These are phyloP conservation scores for Paxillus ammoniavirescens DNA, from an alignment of 768 basidiomycete genomes.

Conservation along the genomic window DNA sequence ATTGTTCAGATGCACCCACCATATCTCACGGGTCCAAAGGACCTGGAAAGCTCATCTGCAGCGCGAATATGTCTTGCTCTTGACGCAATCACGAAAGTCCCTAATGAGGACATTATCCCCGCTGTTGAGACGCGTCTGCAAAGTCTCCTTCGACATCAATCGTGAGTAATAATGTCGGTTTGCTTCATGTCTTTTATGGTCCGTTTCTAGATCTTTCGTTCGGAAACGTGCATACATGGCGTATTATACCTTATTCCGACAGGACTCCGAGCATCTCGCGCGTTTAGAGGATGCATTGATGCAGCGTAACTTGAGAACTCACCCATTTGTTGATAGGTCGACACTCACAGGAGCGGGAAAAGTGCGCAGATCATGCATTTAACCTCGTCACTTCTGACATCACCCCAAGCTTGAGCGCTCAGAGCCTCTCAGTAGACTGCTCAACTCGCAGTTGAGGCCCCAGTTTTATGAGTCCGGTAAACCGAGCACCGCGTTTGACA, in stretches of 20 bases:
- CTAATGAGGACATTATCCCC: slow-evolving; percentile 69
- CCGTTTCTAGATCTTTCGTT: slow-evolving; percentile 47
- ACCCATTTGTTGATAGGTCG: slow-evolving; percentile 9
- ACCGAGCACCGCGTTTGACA: not conserved
- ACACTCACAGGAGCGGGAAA: slow-evolving; percentile 17
- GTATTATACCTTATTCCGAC: slow-evolving; percentile 48
- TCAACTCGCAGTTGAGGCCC: slow-evolving; percentile 21
- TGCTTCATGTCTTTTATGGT: slow-evolving; percentile 4
- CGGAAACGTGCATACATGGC: slow-evolving; percentile 63
- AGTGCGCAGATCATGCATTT: slow-evolving; percentile 12
- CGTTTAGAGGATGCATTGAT: slow-evolving; percentile 32
- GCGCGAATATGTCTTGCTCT: slow-evolving; percentile 69
- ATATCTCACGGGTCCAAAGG: slow-evolving; percentile 41
- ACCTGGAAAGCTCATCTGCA: slow-evolving; percentile 59
- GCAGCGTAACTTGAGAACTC: slow-evolving; percentile 8
- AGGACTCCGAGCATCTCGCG: slow-evolving; percentile 46
- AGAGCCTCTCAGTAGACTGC: slow-evolving; percentile 15
- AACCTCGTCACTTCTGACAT: slow-evolving; percentile 4
- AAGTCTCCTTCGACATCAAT: slow-evolving; percentile 66
- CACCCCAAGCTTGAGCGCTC: slow-evolving; percentile 22
- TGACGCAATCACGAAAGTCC: slow-evolving; percentile 60
- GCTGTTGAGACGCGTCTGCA: slow-evolving; percentile 68
- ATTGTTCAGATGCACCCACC: not conserved
- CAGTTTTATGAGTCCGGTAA: slow-evolving; percentile 11
- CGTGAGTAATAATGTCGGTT: slow-evolving; percentile 57